phyloP scores from a whole-genome alignment of 2,329 filamentous ascomycete genomes.

The Aspergillus sp. region DNA sequence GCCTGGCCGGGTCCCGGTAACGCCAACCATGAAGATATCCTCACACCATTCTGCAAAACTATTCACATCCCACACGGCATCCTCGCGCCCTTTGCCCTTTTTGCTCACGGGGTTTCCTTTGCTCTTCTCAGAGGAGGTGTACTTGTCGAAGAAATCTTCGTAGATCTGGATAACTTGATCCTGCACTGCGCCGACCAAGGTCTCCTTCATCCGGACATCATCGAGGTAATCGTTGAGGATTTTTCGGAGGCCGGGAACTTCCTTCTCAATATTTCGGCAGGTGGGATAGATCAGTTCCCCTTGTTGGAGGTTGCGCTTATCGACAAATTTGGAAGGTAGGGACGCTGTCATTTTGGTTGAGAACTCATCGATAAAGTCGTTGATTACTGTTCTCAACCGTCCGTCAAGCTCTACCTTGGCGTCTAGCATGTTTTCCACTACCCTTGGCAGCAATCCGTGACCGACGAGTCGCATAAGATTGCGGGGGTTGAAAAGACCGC shows the following conservation, averaged over 20 bases:
- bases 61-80: slow-evolving; percentile 61
- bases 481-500: slow-evolving; percentile 61
- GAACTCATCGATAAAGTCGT: slow-evolving; percentile 59
- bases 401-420: slow-evolving; percentile 65
- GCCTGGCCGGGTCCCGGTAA: slow-evolving; percentile 25
- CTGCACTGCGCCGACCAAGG: slow-evolving; percentile 61
- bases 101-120: slow-evolving; percentile 31
- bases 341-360: slow-evolving; percentile 53
- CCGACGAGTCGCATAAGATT: slow-evolving; percentile 58
- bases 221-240: slow-evolving; percentile 61
- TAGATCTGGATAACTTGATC: slow-evolving; percentile 60
- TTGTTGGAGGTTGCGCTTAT: slow-evolving; percentile 33
- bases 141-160: slow-evolving; percentile 59
- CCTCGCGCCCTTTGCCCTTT: slow-evolving; percentile 58
- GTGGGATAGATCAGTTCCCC: slow-evolving; percentile 44
- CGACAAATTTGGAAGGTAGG: slow-evolving; percentile 35
- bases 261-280: slow-evolving; percentile 52
- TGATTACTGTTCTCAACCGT: slow-evolving; percentile 58
- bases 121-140: slow-evolving; percentile 36
- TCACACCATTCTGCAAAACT: slow-evolving; percentile 61
- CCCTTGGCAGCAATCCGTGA: slow-evolving; percentile 56
- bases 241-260: slow-evolving; percentile 51
- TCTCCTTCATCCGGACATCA: slow-evolving; percentile 61
- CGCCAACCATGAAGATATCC: slow-evolving; percentile 54
- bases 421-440: slow-evolving; percentile 68